Conservation (phyloP, 1,139 yeast species). For the Nakaseomyces kungkrabaensis region DNA sequence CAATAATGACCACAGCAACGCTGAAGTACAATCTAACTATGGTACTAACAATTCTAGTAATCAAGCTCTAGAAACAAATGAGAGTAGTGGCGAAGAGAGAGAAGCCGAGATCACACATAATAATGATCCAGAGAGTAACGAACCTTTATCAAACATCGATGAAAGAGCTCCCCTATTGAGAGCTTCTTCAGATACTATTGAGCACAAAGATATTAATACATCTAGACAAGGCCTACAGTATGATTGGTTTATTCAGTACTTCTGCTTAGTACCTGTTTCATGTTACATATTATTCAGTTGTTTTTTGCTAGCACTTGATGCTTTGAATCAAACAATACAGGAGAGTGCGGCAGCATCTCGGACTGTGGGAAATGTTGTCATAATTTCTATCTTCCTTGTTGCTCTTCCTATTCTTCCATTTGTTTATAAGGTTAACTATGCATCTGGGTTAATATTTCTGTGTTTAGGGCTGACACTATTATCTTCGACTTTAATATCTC, state of each 20-base stretch:
- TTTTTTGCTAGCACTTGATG: constrained; percentile 49
- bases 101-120: not conserved
- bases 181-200: not conserved
- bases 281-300: constrained; percentile 38
- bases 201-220: not conserved
- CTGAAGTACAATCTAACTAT: not conserved
- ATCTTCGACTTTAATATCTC: constrained; percentile 31
- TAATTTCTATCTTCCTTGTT: constrained; percentile 34
- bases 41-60: not conserved
- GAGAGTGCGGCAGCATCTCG: constrained; percentile 44
- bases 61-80: not conserved
- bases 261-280: constrained; percentile 57
- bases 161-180: constrained; percentile 25
- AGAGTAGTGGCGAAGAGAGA: constrained; percentile 8
- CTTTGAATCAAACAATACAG: constrained; percentile 58
- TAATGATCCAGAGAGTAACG: constrained; percentile 1
- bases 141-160: constrained; percentile 14
- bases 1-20: not conserved
- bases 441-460: constrained; percentile 37
- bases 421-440: constrained; percentile 53
- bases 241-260: constrained; percentile 73
- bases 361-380: constrained; percentile 39
- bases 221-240: constrained; percentile 34
- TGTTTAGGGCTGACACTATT: constrained; percentile 33
- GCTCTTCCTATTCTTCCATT: constrained; percentile 61